Evolutionary conservation across 148 eudicot genomes (phyloP).

Genomic region (Arbutus unedo): DNA sequence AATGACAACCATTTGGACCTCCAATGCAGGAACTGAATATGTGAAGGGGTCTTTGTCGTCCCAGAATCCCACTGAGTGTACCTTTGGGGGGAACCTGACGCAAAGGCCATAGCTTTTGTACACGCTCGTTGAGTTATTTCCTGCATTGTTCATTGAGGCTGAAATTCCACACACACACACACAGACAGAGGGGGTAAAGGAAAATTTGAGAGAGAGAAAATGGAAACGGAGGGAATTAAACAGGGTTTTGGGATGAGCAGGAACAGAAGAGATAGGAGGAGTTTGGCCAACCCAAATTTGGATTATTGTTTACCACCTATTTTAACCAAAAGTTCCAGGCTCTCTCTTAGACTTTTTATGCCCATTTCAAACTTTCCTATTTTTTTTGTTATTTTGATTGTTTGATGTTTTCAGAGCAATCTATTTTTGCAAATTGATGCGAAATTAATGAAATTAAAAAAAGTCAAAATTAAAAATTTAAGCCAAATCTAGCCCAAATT

Average conservation of each 20-base stretch:
- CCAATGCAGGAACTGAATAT: constrained; percentile 21
- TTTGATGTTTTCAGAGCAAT: too few relatives aligned
- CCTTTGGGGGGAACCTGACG: constrained; percentile 20
- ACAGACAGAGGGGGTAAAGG: neutral
- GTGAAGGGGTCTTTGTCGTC: neutral
- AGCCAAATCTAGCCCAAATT: neutral
- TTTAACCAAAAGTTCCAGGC: neutral
- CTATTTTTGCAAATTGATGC: too few relatives aligned
- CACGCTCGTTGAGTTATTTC: neutral
- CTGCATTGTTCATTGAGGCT: neutral
- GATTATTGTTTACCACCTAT: neutral
- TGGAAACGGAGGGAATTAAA: neutral
- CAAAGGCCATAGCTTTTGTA: constrained; percentile 7
- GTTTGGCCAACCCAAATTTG: neutral
- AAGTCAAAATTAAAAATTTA: too few relatives aligned
- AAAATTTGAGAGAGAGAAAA: neutral
- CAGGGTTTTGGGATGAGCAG: neutral
- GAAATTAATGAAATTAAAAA: too few relatives aligned
- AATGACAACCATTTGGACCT: constrained; percentile 26
- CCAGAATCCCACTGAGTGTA: constrained; percentile 21
- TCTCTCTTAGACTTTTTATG: neutral
- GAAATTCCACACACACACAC: neutral
- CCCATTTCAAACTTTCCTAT: constrained; percentile 1
- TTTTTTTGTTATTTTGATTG: neutral
- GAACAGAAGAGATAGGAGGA: neutral